Conservation (phyloP, 257 asterid genomes). For the Parsonsia alboflavescens region DNA sequence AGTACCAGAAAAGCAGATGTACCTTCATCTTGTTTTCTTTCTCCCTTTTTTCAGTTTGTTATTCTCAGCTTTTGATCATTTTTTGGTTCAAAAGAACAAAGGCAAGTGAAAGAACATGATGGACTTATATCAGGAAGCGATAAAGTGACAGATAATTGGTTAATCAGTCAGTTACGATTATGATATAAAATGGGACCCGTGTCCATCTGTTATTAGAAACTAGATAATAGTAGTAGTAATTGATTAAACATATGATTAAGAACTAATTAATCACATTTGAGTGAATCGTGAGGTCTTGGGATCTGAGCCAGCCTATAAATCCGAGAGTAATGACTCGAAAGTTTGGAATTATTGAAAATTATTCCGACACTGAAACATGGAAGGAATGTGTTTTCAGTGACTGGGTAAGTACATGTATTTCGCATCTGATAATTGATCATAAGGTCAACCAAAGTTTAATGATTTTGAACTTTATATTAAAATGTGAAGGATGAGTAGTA, state of each 20-base stretch:
- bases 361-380: slow-evolving; percentile 60
- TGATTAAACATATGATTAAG: slow-evolving; percentile 13
- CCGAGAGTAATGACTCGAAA: slow-evolving; percentile 37
- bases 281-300: slow-evolving; percentile 51
- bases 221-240: neutral
- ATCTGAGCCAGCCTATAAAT: slow-evolving; percentile 43
- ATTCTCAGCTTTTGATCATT: slow-evolving; percentile 28
- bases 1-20: slow-evolving; percentile 32
- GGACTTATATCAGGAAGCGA: slow-evolving; percentile 31
- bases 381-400: slow-evolving; percentile 46
- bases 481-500: neutral
- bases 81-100: slow-evolving; percentile 32
- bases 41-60: neutral
- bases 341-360: slow-evolving; percentile 44
- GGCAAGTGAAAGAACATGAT: slow-evolving; percentile 18
- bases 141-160: slow-evolving; percentile 34
- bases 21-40: slow-evolving; percentile 27
- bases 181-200: slow-evolving; percentile 35
- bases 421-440: slow-evolving; percentile 33
- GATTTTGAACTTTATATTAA: neutral
- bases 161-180: slow-evolving; percentile 38
- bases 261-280: slow-evolving; percentile 37
- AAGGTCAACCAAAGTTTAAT: slow-evolving; percentile 41
- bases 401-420: slow-evolving; percentile 21
- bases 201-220: slow-evolving; percentile 36